Base-by-base conservation (phyloP, 1,284 basidiomycete genomes). In the Papiliotrema flavescens region DNA sequence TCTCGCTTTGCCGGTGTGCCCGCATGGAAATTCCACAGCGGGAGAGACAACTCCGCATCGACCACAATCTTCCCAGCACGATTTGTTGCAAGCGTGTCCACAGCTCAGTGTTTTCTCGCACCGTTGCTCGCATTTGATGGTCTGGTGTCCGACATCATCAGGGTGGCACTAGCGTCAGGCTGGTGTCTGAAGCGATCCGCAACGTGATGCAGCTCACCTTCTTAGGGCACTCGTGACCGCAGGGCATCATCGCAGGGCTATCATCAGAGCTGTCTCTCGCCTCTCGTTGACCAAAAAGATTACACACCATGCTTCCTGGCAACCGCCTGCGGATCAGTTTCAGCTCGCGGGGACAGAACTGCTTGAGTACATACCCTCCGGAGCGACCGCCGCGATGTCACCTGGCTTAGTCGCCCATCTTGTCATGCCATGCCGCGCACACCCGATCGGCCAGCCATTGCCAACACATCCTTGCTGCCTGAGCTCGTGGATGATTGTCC, bases 161-260 rank as follows among this genome's bases (percentile, higher is more conserved):
- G 82, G 79, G 64, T 89, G 87, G 57, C 87, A 89, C 84, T 87
- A 49, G 14, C 37, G 39, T 23, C 22, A 36, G 49, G 39, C 51
- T 26, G 3, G 40, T 13, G 17, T 41, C 13, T 20, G n/a, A 8
- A 32, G 22, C 0, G 34, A 3, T 17, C n/a, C 3, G 6, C 14
- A 13, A 4, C n/a, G n/a, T n/a, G n/a, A n/a, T n/a, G n/a, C n/a
- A 2, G 20, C 53, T n/a, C 69, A 83, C 85, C 78, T 83, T 83
- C 56, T 80, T 85, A 0, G 81, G 82, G 65, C 87, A 89, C 3
- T 78, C 69, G 61, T 89, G 87, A 1, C 87, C 87, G 63, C 87
- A 89, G 13, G 55, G 37, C 51, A 56, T 22, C 19, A 20, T 13
- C 24, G n/a, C n/a, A 73, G 66, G n/a, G 87, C 73, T 32, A n/a